Base-by-base conservation (phyloP, 1,284 basidiomycete species). In the Termitomyces sp. region DNA sequence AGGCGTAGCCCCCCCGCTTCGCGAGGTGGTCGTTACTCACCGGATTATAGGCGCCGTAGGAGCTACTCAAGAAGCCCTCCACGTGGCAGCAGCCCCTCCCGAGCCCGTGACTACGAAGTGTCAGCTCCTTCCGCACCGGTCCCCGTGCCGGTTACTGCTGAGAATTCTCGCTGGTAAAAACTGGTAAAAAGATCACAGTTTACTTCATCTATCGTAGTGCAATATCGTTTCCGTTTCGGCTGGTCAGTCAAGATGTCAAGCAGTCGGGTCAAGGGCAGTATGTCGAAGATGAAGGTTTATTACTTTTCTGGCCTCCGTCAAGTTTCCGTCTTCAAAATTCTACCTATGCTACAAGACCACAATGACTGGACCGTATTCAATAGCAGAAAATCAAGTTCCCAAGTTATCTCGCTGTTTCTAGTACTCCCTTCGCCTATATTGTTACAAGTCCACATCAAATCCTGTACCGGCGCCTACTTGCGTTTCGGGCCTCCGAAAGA, bases 11-110 rank as follows among this genome's bases (percentile, higher is more conserved):
- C 84, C 31, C 77, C 86, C 58, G 81, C 84, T 34, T 67, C 72
- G 52, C 72, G 77, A 54, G 72, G 78, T 59, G 75, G 83, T 56
- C 76, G 86, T 54, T 83, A 87, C 73, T 88, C 86, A 56, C 87
- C 88, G 56, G 87, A 89, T 62, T 83, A 86, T 61, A 77, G 86
- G 62, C 79, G 79, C 67, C 84, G 88, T 52, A 76, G 81, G 66
- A 90, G 86, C 72, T 86, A 89, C 63, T 90, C 87, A 53, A 79
- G 85, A 64, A 89, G 85, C 70, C 89, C 89, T 36, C 86, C 86
- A 54, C 76, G 86, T 64, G 86, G 85, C 55, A 82, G 84, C 68
- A 90, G 88, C 72, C 88, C 87, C 41, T 58, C 72, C 13, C 78
- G 70, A 57, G 65, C 19, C 17, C 74, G 81, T 60, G 84, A 85